Evolutionary conservation across 1,139 yeast genomes (phyloP).

Genomic region (Geotrichum armillariae): DNA sequence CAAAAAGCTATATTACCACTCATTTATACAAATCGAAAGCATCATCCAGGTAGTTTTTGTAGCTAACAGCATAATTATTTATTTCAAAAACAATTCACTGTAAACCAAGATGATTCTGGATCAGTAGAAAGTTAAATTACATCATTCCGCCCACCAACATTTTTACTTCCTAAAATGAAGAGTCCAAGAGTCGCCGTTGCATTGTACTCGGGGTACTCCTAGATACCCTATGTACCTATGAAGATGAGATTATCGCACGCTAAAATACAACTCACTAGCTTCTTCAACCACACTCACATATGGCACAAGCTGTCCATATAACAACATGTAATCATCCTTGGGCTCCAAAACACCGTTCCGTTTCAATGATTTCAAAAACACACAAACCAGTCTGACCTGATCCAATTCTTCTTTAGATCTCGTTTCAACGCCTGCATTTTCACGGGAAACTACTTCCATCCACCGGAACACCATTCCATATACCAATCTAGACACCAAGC

Average conservation of each 20-base stretch:
- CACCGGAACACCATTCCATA: constrained; percentile 17
- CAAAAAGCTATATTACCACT: constrained; percentile 23
- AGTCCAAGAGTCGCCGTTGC: no score
- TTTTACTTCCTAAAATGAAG: no score
- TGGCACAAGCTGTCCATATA: constrained; percentile 30
- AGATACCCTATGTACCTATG: no score
- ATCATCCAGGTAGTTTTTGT: no score
- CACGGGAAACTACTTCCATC: constrained; percentile 8
- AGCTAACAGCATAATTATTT: no score
- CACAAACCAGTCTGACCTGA: constrained; percentile 27
- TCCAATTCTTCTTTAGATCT: constrained; percentile 7
- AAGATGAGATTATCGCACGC: no score
- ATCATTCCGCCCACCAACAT: no score
- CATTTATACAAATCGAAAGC: not conserved
- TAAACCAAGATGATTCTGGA: no score
- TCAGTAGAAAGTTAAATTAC: no score
- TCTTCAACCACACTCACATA: constrained; percentile 32
- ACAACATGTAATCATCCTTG: constrained; percentile 26
- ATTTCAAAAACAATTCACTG: no score
- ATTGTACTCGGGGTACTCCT: no score
- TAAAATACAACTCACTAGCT: constrained; percentile 30
- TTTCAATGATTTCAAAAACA: constrained; percentile 28
- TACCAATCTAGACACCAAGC: constrained; percentile 1
- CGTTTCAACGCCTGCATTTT: no score
- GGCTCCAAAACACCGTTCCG: constrained; percentile 26